Conservation (phyloP, 768 basidiomycete species). For the Boletellus sp. region DNA sequence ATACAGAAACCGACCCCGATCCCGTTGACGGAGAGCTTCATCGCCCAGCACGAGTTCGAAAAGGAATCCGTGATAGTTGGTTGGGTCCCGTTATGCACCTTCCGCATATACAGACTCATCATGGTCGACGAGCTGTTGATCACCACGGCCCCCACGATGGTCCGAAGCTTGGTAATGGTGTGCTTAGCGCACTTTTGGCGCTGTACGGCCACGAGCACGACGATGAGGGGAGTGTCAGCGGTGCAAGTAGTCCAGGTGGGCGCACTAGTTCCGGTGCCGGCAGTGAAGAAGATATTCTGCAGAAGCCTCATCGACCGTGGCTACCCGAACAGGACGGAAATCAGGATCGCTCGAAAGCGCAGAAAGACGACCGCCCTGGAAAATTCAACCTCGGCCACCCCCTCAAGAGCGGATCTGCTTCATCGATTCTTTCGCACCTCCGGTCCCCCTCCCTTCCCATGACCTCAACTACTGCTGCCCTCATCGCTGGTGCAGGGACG, state of each 20-base stretch:
- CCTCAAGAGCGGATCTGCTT: constrained; percentile 20
- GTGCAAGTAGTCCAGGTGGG: constrained; percentile 15
- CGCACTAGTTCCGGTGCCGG: constrained; percentile 18
- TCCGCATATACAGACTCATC: constrained; percentile 2
- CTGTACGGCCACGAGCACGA: constrained; percentile 45
- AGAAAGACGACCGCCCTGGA: background rate
- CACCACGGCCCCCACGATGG: constrained; percentile 2
- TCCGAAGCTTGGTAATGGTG: constrained; percentile 41
- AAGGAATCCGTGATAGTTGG: constrained; percentile 19
- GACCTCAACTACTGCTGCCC: constrained; percentile 41
- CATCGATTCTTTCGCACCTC: constrained; percentile 24
- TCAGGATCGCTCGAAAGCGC: constrained; percentile 1
- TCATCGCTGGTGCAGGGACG: constrained; percentile 68
- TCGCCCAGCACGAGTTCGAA: constrained; percentile 12
- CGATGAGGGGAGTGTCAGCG: constrained; percentile 26
- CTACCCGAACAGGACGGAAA: constrained; percentile 8
- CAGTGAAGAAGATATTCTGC: constrained; percentile 18
- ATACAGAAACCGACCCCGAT: constrained; percentile 8
- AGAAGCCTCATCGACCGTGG: constrained; percentile 22
- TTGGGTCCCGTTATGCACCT: constrained; percentile 3
- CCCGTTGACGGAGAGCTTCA: background rate
- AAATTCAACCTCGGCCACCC: constrained; percentile 17
- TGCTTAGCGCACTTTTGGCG: constrained; percentile 62
- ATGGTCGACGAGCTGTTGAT: constrained; percentile 1
- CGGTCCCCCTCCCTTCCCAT: constrained; percentile 20